Conservation (phyloP, 441 rosid genomes). For the Eruca vesicaria region DNA sequence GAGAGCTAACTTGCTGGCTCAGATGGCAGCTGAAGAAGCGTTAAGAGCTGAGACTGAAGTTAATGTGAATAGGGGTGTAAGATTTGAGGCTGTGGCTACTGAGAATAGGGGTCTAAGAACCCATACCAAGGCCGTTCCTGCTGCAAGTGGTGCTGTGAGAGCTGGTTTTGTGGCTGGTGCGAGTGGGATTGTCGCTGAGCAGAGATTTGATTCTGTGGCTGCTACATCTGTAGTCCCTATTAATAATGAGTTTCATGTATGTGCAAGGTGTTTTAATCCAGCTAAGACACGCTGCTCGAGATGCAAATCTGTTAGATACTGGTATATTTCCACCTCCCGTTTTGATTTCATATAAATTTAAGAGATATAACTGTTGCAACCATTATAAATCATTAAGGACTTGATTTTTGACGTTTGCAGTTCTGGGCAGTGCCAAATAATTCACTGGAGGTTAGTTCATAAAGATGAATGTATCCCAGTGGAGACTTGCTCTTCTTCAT, state of each 20-base stretch:
- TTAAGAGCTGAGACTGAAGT: slow-evolving; percentile 45
- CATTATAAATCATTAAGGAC: slow-evolving; percentile 2
- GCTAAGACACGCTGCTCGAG: slow-evolving; percentile 92
- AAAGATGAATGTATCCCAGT: slow-evolving; percentile 62
- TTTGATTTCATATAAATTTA: not conserved
- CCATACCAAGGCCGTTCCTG: slow-evolving; percentile 4
- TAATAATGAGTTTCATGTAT: slow-evolving; percentile 46
- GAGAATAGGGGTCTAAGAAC: slow-evolving; percentile 21
- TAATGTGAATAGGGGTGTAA: slow-evolving; percentile 17
- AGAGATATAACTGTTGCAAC: not conserved
- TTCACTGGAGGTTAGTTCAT: slow-evolving; percentile 88
- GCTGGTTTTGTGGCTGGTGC: slow-evolving; percentile 19
- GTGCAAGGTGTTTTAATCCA: slow-evolving; percentile 74
- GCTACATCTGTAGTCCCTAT: slow-evolving; percentile 40
- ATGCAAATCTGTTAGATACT: slow-evolving; percentile 86
- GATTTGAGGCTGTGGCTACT: slow-evolving; percentile 20
- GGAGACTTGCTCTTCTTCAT: slow-evolving; percentile 46
- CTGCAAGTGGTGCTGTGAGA: slow-evolving; percentile 12
- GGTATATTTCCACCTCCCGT: slow-evolving; percentile 42
- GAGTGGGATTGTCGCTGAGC: slow-evolving; percentile 2
- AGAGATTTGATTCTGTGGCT: slow-evolving; percentile 33
- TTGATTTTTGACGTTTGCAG: slow-evolving; percentile 42
- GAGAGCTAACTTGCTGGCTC: slow-evolving; percentile 63
- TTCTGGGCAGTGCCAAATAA: slow-evolving; percentile 87
- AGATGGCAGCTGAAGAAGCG: slow-evolving; percentile 82